phyloP scores from a whole-genome alignment of 768 basidiomycete genomes.

The Tylopilus sp. region DNA sequence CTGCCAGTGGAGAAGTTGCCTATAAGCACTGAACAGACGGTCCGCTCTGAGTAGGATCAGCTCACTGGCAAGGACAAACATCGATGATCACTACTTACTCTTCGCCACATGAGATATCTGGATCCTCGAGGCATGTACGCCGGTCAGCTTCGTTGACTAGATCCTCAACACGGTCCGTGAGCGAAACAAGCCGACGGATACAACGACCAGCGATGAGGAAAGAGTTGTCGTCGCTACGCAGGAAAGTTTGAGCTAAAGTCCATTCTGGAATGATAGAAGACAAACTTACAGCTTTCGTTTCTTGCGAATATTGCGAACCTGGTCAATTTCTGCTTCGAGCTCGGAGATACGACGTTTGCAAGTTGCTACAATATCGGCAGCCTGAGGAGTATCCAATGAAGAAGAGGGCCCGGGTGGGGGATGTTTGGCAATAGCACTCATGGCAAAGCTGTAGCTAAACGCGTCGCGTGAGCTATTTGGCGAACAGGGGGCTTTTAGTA shows the following conservation, averaged over 20 bases:
- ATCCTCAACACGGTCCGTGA: background rate
- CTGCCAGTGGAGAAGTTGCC: slow-evolving; percentile 1
- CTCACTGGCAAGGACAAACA: background rate
- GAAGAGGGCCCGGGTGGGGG: too few species aligned
- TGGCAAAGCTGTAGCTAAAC: too few species aligned
- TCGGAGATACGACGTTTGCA: background rate
- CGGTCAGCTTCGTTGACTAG: background rate
- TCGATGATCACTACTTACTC: background rate
- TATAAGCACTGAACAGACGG: background rate
- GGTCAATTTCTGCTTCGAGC: background rate
- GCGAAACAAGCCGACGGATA: slow-evolving; percentile 1
- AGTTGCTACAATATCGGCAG: background rate
- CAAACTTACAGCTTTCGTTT: background rate
- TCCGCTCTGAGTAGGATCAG: background rate
- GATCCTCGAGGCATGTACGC: background rate
- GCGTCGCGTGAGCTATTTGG: too few species aligned
- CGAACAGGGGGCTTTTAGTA: too few species aligned
- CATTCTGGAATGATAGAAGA: too few species aligned
- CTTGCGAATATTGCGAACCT: background rate
- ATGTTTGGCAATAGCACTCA: too few species aligned
- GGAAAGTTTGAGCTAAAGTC: too few species aligned
- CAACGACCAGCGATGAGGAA: background rate
- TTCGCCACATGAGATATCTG: background rate
- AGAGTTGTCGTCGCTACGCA: background rate
- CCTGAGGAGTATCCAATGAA: too few species aligned